phyloP scores from a whole-genome alignment of 495 filamentous ascomycete genomes.

The Chaetomium fimeti region DNA sequence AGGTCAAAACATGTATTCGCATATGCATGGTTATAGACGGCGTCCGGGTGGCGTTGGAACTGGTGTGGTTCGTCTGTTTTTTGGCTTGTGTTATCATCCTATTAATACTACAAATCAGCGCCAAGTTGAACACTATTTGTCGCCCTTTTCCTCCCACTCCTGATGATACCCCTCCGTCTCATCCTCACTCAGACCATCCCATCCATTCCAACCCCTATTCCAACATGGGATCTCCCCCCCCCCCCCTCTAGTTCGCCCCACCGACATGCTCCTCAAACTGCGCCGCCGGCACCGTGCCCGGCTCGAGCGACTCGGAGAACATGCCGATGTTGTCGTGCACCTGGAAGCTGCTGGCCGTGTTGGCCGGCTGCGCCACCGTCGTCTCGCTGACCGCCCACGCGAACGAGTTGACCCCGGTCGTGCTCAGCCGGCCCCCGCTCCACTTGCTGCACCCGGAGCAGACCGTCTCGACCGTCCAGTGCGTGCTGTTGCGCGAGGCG shows the following conservation, averaged over 20 bases:
- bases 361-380: conserved; percentile 30
- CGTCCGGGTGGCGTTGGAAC: not conserved
- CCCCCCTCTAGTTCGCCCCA: not conserved
- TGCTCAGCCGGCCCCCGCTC: conserved; percentile 35
- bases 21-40: conserved; percentile 2
- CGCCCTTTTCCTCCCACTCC: not conserved
- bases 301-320: conserved; percentile 21
- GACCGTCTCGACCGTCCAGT: conserved; percentile 48
- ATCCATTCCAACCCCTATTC: too few species aligned
- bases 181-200: not conserved
- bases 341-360: conserved; percentile 25
- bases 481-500: conserved; percentile 44
- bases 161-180: not conserved
- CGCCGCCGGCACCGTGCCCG: conserved; percentile 1
- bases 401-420: conserved; percentile 37
- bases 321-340: conserved; percentile 33
- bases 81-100: not conserved
- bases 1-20: not conserved
- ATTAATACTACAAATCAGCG: not conserved
- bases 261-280: not conserved
- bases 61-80: not conserved
- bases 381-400: conserved; percentile 40
- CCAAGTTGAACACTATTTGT: not conserved
- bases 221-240: too few species aligned
- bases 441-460: conserved; percentile 48